Evolutionary conservation across 441 rosid genomes (phyloP).

Genomic region (Kokia cookei): DNA sequence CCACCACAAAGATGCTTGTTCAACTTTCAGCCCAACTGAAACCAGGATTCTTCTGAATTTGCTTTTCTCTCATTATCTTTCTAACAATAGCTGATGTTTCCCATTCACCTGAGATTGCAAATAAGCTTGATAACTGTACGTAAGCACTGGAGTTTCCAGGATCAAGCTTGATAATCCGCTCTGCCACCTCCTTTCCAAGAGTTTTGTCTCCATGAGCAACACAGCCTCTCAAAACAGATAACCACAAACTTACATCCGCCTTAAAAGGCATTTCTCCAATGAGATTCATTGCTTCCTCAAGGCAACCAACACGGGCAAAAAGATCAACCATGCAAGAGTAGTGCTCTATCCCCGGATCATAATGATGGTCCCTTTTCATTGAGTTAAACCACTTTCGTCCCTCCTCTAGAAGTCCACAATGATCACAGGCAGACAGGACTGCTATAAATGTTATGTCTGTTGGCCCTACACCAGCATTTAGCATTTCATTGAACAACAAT

Average conservation of each 20-base stretch:
- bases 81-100: constrained; percentile 58
- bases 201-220: constrained; percentile 52
- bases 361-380: constrained; percentile 51
- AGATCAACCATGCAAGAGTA: constrained; percentile 83
- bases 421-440: constrained; percentile 71
- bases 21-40: constrained; percentile 52
- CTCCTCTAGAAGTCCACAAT: constrained; percentile 76
- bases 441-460: constrained; percentile 47
- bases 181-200: constrained; percentile 62
- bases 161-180: constrained; percentile 59
- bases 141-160: constrained; percentile 74
- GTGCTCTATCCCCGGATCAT: constrained; percentile 65
- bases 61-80: constrained; percentile 44
- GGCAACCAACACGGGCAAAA: constrained; percentile 66
- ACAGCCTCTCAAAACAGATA: constrained; percentile 70
- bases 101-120: constrained; percentile 74
- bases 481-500: constrained; percentile 63
- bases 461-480: constrained; percentile 40
- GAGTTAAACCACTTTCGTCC: constrained; percentile 54
- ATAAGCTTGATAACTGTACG: constrained; percentile 54
- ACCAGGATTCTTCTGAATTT: constrained; percentile 55
- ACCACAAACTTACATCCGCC: constrained; percentile 69
- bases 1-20: constrained; percentile 1
- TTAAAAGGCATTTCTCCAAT: constrained; percentile 49
- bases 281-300: constrained; percentile 56